These are phyloP conservation scores for Coniochaeta sp. DNA, from an alignment of 2,329 filamentous ascomycete genomes.

Conservation along the genomic window DNA sequence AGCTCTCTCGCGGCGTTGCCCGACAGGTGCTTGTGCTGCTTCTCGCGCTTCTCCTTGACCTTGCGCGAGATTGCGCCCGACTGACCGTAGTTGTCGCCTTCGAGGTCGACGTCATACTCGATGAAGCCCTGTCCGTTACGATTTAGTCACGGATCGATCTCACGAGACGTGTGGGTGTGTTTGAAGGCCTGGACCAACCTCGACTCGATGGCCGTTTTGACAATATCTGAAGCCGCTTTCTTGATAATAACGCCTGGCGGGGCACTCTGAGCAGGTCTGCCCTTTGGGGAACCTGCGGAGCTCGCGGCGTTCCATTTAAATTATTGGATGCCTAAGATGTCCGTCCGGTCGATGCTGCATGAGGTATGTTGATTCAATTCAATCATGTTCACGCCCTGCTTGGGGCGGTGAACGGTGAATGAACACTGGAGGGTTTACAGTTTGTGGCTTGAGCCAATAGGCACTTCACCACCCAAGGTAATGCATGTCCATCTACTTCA, in stretches of 20 bases:
- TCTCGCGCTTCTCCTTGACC: conserved; percentile 50
- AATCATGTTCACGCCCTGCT: not conserved
- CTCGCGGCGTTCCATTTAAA: conserved; percentile 20
- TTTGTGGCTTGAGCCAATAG: too few species aligned
- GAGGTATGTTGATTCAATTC: not conserved
- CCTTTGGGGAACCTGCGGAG: conserved; percentile 44
- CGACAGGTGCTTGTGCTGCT: conserved; percentile 45
- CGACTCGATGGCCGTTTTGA: conserved; percentile 70
- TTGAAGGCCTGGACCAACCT: conserved; percentile 36
- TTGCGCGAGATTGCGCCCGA: conserved; percentile 47
- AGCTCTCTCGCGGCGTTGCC: conserved; percentile 68
- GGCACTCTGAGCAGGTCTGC: conserved; percentile 57
- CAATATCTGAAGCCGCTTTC: conserved; percentile 76
- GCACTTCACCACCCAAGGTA: too few species aligned
- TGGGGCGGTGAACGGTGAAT: conserved; percentile 1
- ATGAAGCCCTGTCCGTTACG: conserved; percentile 37
- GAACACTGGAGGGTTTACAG: too few species aligned
- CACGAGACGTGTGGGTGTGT: not conserved
- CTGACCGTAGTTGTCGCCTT: conserved; percentile 57
- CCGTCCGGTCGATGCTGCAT: not conserved
- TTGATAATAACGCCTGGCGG: conserved; percentile 63
- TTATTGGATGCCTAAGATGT: not conserved
- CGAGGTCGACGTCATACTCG: conserved; percentile 53
- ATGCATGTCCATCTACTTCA: too few species aligned
- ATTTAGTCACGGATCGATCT: not conserved